Evolutionary conservation across 2,329 filamentous ascomycete species (phyloP), one percentile per base, ranked within the genome.

Genomic region (Sclerotinia borealis): DNA sequence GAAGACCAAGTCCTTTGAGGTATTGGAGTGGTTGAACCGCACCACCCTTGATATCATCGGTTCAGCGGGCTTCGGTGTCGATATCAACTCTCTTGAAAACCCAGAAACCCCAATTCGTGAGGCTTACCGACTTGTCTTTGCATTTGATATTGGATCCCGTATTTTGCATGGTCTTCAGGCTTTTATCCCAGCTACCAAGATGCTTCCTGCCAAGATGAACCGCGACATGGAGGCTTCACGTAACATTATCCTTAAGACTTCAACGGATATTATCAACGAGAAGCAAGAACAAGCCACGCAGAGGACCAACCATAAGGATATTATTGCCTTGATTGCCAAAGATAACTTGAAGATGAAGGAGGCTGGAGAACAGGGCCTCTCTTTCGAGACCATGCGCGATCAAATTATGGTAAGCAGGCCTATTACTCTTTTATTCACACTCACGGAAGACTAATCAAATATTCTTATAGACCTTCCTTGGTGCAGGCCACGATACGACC

Each of bases 31-130:
- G 86, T 81, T 83, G 2, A 88, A 84, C 56, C 81, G 88, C 9
- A 83, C 82, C 3, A 89, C 88, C 0, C 80, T 92, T 19, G 89
- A 92, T 71, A 91, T 92, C 66, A 90, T 92, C 70, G 88, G 88
- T 31, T 72, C 85, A 13, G 87, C 88, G 0, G 88, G 88, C 15
- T 82, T 92, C 71, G 88, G 88, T 19, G 80, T 82, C 49, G 86
- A 92, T 69, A 91, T 92, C 70, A 80, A 83, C 54, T 83, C 88
- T n/a, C 81, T 91, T 55, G 75, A 79, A 39, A 76, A 91, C 66
- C 82, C 86, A 1, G 72, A 82, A 52, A 87, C 82, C 65, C 76
- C 81, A 52, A 80, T 92, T 27, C 82, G 80, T 54, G 74, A 77
- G 64, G 82, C 80, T 1, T 90, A 90, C 73, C 73, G 75, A 5